A percentile compares a stretch with the other conserved stretches of the same genome.
Evolutionary conservation across 805 yeast species (phyloP).

Genomic region (Ogataea nonfermentans): DNA sequence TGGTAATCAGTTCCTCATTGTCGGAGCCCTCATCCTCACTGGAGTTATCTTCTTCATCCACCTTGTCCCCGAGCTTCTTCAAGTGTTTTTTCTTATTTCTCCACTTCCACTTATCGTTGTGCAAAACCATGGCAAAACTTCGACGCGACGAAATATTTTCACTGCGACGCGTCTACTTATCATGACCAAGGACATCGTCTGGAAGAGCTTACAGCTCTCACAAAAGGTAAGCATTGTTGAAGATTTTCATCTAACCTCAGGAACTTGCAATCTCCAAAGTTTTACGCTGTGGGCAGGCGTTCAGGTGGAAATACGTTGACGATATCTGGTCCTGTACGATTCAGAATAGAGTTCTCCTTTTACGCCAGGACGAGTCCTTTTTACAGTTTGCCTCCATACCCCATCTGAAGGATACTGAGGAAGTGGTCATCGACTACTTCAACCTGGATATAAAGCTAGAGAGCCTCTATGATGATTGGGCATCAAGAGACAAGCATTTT

Average conservation of each 20-base stretch:
- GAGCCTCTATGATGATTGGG: conserved; percentile 62
- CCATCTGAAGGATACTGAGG: conserved; percentile 35
- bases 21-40: conserved; percentile 8
- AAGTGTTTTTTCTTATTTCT: conserved; percentile 42
- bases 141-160: conserved; percentile 8
- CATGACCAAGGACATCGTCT: conserved; percentile 27
- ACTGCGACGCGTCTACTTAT: conserved; percentile 7
- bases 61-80: conserved; percentile 40
- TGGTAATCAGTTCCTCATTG: conserved; percentile 15
- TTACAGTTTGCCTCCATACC: conserved; percentile 54
- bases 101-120: conserved; percentile 52
- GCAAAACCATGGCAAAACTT: conserved; percentile 43
- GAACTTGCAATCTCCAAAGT: conserved; percentile 66
- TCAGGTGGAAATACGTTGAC: conserved; percentile 67
- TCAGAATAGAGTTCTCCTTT: conserved; percentile 56
- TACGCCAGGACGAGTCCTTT: conserved; percentile 53
- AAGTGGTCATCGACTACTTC: conserved; percentile 64
- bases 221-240: conserved; percentile 21
- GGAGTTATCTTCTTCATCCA: conserved; percentile 4
- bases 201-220: conserved; percentile 28
- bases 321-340: conserved; percentile 66
- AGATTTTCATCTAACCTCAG: conserved; percentile 9
- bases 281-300: conserved; percentile 82
- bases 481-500: conserved; percentile 50
- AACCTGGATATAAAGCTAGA: conserved; percentile 56